Evolutionary conservation across 2,329 filamentous ascomycete species (phyloP), one percentile per base, ranked within the genome.

Genomic region (Eutypa lata): DNA sequence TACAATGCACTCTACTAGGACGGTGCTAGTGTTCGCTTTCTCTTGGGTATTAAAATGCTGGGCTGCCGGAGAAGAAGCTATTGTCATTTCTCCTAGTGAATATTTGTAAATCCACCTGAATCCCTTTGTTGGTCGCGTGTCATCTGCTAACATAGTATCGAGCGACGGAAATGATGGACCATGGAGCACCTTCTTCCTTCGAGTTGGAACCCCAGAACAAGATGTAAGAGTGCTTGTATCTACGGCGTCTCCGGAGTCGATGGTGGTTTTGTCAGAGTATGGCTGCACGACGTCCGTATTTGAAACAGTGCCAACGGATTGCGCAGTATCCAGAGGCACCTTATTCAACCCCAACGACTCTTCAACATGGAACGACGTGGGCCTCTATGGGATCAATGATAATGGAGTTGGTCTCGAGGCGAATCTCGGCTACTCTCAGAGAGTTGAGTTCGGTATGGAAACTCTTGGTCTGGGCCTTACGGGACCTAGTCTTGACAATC

Each of bases 111-210:
- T 62, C 8, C 44, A 44, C 24, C 38, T 53, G 19, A 24, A 18
- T 18, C 46, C 14, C 24, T 40, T 43, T 3, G 49, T 47, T 48
- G n/a, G 19, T 33, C 24, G 8, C 42, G 28, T n/a, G 43, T 21
- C 31, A 35, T 47, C 14, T 54, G 43, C 57, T 66, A 42, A 65
- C 51, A 49, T 22, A 42, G n/a, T 19, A 10, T 42, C 14, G 18
- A 68, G 65, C 45, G 70, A 73, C 22, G 72, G 72, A 51, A 73
- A 71, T 44, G 72, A 75, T 52, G 72, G 72, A 18, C 66, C 66
- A 19, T 74, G 71, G 71, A 72, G 69, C 54, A 73, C 64, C 14
- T 74, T 74, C 51, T 59, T 69, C 51, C 49, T 71, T 37, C 67
- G 66, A 16, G 65, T 70, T n/a, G 71, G 71, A n/a, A 68, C 61